Conservation (phyloP, 176 grass and related monocot species). For the Triticum turgidum region DNA sequence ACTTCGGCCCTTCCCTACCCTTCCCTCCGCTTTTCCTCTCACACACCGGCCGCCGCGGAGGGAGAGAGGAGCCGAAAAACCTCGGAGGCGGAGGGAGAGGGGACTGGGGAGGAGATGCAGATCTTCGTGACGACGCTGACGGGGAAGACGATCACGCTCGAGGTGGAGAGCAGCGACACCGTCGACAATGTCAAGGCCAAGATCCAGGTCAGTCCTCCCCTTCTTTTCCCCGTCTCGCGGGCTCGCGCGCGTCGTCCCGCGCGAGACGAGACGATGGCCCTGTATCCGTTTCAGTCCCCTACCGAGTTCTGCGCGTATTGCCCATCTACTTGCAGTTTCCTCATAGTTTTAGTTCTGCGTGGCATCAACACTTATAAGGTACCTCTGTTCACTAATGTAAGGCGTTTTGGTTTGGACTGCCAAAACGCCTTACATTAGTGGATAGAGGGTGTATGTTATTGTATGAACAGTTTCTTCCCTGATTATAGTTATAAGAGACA, state of each 20-base stretch:
- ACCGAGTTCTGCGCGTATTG: neutral
- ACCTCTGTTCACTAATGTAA: neutral
- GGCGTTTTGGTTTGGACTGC: too few relatives aligned
- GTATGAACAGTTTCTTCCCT: neutral
- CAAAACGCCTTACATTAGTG: too few relatives aligned
- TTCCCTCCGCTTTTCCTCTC: too few relatives aligned
- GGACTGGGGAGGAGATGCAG: conserved; percentile 18
- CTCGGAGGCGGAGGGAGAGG: too few relatives aligned
- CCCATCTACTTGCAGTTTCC: neutral
- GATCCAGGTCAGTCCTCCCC: conserved; percentile 51
- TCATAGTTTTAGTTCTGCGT: too few relatives aligned
- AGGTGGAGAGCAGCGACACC: conserved; percentile 83
- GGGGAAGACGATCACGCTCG: conserved; percentile 41
- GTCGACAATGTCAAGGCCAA: conserved; percentile 68
- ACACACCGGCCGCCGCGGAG: too few relatives aligned
- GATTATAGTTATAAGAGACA: neutral
- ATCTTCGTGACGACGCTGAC: conserved; percentile 51
- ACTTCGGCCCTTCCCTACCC: too few relatives aligned
- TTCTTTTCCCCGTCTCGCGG: neutral
- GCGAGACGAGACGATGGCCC: neutral
- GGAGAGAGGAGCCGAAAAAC: too few relatives aligned
- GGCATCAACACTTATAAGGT: neutral
- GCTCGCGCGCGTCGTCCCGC: too few relatives aligned
- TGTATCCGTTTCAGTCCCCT: neutral
- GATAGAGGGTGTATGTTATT: neutral